Evolutionary conservation across 805 yeast genomes (phyloP).

Genomic region (Dipodascus albidus): DNA sequence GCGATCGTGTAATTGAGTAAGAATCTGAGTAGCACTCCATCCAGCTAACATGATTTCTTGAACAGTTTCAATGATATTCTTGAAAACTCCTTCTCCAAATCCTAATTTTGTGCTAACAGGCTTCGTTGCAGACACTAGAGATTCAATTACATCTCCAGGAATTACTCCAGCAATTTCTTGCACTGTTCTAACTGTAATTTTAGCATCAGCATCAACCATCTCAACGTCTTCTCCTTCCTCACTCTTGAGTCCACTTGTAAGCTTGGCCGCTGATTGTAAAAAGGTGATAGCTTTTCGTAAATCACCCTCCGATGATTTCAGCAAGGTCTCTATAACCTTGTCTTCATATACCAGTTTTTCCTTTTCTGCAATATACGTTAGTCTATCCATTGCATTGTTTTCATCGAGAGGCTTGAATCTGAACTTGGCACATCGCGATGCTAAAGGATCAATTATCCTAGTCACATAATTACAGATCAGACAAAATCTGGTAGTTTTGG

Average conservation of each 20-base stretch:
- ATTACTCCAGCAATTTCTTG: conserved; percentile 72
- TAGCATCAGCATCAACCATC: conserved; percentile 21
- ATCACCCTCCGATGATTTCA: conserved; percentile 78
- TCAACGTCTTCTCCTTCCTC: conserved; percentile 25
- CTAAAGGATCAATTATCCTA: conserved; percentile 90
- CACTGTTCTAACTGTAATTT: conserved; percentile 36
- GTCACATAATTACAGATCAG: conserved; percentile 94
- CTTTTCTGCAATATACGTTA: conserved; percentile 45
- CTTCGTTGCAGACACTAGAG: conserved; percentile 31
- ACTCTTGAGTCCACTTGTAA: conserved; percentile 23
- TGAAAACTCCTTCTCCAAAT: conserved; percentile 14
- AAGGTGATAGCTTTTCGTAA: conserved; percentile 85
- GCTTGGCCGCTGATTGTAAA: conserved; percentile 70
- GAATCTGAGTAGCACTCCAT: conserved; percentile 66
- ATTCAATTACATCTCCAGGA: conserved; percentile 35
- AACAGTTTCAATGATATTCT: conserved; percentile 28
- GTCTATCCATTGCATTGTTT: conserved; percentile 55
- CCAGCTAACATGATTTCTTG: conserved; percentile 50
- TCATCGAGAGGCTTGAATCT: conserved; percentile 73
- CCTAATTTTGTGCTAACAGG: conserved; percentile 10
- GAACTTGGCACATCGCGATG: conserved; percentile 93
- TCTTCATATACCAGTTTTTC: conserved; percentile 35
- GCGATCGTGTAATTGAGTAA: conserved; percentile 60
- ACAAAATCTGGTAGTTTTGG: conserved; percentile 86
- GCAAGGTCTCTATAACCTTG: conserved; percentile 50